These are phyloP conservation scores for Effrenium voratum DNA, from an alignment of 73 alveolate genomes.

Conservation along the genomic window DNA sequence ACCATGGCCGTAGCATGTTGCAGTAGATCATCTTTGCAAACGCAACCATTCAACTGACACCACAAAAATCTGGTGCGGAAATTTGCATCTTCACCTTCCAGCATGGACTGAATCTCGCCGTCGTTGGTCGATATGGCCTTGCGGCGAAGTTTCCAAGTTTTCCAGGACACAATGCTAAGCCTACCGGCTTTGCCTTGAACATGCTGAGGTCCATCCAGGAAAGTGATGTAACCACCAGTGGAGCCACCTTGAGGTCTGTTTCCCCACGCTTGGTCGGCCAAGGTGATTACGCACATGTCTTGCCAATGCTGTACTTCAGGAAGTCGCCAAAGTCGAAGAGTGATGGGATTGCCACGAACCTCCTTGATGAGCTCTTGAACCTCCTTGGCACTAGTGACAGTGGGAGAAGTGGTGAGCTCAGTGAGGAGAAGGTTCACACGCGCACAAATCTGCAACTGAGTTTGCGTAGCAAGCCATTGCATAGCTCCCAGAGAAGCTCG, in stretches of 20 bases:
- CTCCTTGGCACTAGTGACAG: neutral
- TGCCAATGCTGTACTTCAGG: constrained; percentile 1
- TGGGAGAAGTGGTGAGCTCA: neutral
- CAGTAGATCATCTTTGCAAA: neutral
- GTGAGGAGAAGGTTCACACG: neutral
- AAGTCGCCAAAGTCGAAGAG: neutral
- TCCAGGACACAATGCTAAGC: neutral
- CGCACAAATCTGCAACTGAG: neutral
- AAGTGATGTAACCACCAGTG: neutral
- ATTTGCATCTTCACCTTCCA: neutral
- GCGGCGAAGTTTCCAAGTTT: neutral
- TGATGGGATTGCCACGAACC: neutral
- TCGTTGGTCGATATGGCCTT: neutral
- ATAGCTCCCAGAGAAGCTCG: too few species aligned
- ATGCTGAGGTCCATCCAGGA: neutral
- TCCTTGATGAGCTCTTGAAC: neutral
- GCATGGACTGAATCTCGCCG: constrained; percentile 14
- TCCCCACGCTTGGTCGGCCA: neutral
- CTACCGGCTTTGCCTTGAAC: neutral
- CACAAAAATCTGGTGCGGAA: neutral
- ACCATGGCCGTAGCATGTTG: neutral
- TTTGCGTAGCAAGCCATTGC: neutral
- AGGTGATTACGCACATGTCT: neutral
- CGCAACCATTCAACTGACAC: neutral
- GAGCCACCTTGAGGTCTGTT: neutral